Base-by-base conservation (phyloP, 2,329 filamentous ascomycete genomes). In the Pseudofabraea citricarpa region DNA sequence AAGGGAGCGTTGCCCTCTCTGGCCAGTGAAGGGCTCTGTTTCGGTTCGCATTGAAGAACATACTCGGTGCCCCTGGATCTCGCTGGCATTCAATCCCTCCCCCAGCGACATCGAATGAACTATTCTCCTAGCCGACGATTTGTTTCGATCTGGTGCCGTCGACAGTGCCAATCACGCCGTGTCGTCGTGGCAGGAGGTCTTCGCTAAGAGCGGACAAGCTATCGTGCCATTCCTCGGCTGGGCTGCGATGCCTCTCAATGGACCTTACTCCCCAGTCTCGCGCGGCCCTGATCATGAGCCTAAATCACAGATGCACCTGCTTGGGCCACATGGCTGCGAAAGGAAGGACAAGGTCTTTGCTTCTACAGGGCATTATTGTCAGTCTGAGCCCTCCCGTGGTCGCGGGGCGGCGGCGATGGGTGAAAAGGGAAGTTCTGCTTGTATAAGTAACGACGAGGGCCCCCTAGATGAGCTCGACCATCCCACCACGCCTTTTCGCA, bases 211-310 rank as follows among this genome's bases (percentile, higher is more conserved):
- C 35, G 19, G 19, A 10, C 35, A 22, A 21, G 35, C 20, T 21
- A 39, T 44, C 26, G 39, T 24, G 44, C 40, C 41, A 50, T 50
- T 50, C 50, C 44, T 43, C 19, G 20, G 38, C 45, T 26, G 50
- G 49, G 46, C 44, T 45, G 15, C 44, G 46, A 45, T 39, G 19
- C 27, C 29, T 36, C 20, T 24, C 21, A 41, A 45, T 43, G 41
- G 39, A 45, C 44, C 43, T 37, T 38, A 37, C 26, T 33, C 44
- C 50, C 47, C 38, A 24, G 36, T 40, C 36, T 16, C 19, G 32
- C 40, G 44, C 36, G 21, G 45, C 46, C 44, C 48, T 40, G 41
- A 50, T 52, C 48, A 54, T 50, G 53, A 53, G 41, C 43, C 45
- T 37, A 44, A 50, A 38, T 46, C 43, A 16, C 40, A 40, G 36